Conservation (phyloP, 495 filamentous ascomycete genomes). For the Xylaria grammica region DNA sequence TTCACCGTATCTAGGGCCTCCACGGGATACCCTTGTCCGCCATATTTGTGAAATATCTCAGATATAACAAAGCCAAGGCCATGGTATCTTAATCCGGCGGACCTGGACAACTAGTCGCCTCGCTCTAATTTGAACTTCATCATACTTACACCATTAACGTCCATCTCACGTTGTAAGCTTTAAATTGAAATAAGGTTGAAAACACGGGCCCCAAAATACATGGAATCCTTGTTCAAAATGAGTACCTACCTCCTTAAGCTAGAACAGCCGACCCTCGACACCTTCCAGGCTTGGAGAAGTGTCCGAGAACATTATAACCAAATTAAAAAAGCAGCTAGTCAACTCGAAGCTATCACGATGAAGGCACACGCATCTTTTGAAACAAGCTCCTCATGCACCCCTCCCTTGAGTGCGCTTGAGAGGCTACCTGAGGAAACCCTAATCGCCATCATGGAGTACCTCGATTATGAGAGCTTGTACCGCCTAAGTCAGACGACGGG, state of each 20-base stretch:
- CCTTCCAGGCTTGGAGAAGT: neutral
- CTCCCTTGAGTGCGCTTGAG: constrained; percentile 13
- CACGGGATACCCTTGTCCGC: too few relatives aligned
- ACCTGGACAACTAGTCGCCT: neutral
- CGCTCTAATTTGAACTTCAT: neutral
- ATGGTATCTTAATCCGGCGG: neutral
- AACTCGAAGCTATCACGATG: neutral
- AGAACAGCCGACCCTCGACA: neutral
- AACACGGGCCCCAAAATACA: too few relatives aligned
- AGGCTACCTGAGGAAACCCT: constrained; percentile 15
- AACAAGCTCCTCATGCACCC: neutral
- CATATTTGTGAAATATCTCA: too few relatives aligned
- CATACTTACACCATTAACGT: neutral
- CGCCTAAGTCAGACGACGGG: constrained; percentile 12
- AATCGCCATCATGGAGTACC: constrained; percentile 7
- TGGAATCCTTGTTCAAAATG: neutral
- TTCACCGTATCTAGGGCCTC: too few relatives aligned
- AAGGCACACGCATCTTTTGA: neutral
- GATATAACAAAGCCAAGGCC: too few relatives aligned
- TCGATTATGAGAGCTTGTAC: constrained; percentile 17
- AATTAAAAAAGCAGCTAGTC: constrained; percentile 5
- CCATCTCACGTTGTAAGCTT: too few relatives aligned
- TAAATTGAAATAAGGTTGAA: neutral
- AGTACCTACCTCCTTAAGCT: neutral
- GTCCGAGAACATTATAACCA: neutral